Base-by-base conservation (phyloP, 2,329 filamentous ascomycete genomes). In the Aspergillus sp. region DNA sequence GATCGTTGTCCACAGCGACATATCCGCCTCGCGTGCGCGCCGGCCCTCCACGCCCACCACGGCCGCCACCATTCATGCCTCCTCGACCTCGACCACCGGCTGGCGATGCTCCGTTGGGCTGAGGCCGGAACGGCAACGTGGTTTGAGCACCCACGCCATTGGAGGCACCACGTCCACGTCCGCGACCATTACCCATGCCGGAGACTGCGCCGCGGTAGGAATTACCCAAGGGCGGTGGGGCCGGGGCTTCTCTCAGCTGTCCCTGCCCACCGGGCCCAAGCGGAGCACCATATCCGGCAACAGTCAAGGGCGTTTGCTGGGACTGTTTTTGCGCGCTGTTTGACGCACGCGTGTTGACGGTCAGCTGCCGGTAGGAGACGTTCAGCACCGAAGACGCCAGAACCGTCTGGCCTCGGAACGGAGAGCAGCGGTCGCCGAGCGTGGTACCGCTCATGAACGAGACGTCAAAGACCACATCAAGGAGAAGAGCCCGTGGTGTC, bases 361-460 rank as follows among this genome's bases (percentile, higher is more conserved):
- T 82, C 19, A 96, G 84, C 78, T 99, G 95, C 68, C 86, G 89
- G 71, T 93, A 83, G 1, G 88, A 89, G 59, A 96, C 81, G 77
- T 99, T 99, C 36, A 99, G 84, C 2, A 98, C 92, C 0, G 91
- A 90, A n/a, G 90, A 90, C 6, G 89, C 86, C 2, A 92, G 87
- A 3, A 99, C 92, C 0, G 95, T 97, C 74, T 95, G 93, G 55
- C 95, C 95, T 38, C 94, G 88, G 86, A 99, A 99, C 39, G 91
- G 88, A 25, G 92, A 92, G 73, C 94, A 96, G 61, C 95, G 89
- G 59, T 93, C 92, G 61, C 91, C 90, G 15, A 99, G 84, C 0
- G 91, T 95, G 1, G 93, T 97, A 64, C 95, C 95, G 71, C 92
- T 96, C 93, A 99, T 98, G 77, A 99, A 99, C 0, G 92, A 90